These are phyloP conservation scores for Calonectria leucothoes DNA, from an alignment of 2,329 filamentous ascomycete genomes.

Conservation along the genomic window DNA sequence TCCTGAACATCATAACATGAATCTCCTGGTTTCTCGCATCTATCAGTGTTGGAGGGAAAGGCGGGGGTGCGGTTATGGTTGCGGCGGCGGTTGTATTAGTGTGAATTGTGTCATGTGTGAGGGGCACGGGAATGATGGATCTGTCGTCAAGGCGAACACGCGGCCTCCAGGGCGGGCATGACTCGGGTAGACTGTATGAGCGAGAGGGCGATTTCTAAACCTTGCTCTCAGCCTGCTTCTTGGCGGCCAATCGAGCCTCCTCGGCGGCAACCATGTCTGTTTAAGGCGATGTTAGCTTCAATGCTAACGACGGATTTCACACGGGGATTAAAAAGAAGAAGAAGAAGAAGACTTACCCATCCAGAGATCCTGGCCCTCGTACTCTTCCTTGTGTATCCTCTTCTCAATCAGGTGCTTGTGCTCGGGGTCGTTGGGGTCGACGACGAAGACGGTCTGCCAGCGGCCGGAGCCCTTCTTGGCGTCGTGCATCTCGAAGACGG, in stretches of 20 bases:
- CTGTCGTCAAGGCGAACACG: not conserved
- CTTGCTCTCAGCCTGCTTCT: constrained; percentile 45
- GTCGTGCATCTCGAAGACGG: constrained; percentile 84
- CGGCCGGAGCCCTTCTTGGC: constrained; percentile 79
- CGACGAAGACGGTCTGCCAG: constrained; percentile 86
- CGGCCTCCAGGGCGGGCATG: not conserved
- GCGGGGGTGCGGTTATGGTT: not conserved
- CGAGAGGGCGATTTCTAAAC: constrained; percentile 19
- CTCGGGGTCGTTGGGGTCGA: constrained; percentile 84
- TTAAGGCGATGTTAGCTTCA: constrained; percentile 22
- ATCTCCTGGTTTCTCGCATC: not conserved
- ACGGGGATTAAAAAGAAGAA: not conserved
- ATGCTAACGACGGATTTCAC: not conserved
- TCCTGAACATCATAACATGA: not conserved
- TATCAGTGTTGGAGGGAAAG: not conserved
- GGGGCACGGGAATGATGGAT: not conserved
- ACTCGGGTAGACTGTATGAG: not conserved
- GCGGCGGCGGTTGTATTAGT: not conserved
- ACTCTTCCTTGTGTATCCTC: constrained; percentile 87
- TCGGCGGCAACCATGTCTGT: constrained; percentile 86
- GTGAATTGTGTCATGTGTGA: not conserved
- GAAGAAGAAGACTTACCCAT: constrained; percentile 69
- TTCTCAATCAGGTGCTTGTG: constrained; percentile 89
- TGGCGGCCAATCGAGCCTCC: constrained; percentile 68
- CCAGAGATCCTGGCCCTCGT: constrained; percentile 93